A percentile compares a stretch with the other conserved stretches of the same genome.
phyloP scores from a whole-genome alignment of 202 grass and related monocot species.

The Carex arenaria region DNA sequence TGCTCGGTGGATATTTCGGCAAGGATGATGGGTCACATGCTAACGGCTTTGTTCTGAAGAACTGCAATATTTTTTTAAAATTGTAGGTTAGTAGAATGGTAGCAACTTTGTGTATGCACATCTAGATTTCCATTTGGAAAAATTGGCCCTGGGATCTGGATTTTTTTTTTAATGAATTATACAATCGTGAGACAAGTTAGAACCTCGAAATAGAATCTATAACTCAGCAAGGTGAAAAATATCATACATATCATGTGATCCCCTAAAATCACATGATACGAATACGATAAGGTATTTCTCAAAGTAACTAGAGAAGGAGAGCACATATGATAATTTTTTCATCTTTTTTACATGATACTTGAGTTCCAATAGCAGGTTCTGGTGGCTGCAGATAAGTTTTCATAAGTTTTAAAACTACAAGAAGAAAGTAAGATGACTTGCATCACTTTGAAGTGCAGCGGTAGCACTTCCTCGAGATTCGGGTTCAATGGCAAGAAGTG shows the following conservation, averaged over 20 bases:
- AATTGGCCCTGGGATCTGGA: neutral
- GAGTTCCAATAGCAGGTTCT: neutral
- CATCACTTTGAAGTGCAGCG: slow-evolving; percentile 38
- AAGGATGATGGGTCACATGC: slow-evolving; percentile 46
- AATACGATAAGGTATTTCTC: neutral
- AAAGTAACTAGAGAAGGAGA: neutral
- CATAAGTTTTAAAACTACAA: neutral
- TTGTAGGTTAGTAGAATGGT: neutral
- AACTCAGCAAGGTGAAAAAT: neutral
- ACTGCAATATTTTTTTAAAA: slow-evolving; percentile 25
- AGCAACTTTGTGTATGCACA: neutral
- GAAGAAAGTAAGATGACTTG: slow-evolving; percentile 15
- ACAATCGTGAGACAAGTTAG: neutral
- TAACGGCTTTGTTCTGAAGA: slow-evolving; percentile 46
- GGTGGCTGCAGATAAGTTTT: neutral
- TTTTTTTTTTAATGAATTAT: neutral
- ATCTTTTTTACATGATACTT: neutral
- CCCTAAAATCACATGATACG: neutral
- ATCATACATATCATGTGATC: neutral
- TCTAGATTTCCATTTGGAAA: neutral
- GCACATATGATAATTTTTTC: neutral
- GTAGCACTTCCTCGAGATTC: slow-evolving; percentile 31
- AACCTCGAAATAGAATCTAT: neutral
- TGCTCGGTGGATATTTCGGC: slow-evolving; percentile 54
- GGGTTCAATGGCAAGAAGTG: slow-evolving; percentile 45